Evolutionary conservation across 2,329 filamentous ascomycete species (phyloP).

Genomic region (Phaeosphaeriaceae sp.): DNA sequence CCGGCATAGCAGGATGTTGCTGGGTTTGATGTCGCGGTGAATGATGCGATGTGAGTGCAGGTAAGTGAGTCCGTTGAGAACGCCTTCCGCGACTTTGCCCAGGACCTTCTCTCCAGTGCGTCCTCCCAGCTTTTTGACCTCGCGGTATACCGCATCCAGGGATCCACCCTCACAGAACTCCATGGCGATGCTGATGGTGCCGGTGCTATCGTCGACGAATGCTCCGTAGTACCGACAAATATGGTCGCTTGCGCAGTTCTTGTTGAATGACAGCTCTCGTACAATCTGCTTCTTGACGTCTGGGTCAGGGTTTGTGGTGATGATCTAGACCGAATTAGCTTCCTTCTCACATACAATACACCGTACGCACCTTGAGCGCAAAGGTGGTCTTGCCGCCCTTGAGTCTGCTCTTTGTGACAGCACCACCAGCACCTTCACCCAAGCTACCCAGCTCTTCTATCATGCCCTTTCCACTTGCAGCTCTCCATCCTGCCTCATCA

Average conservation of each 20-base stretch:
- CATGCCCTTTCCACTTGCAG: constrained; percentile 85
- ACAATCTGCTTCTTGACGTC: constrained; percentile 99
- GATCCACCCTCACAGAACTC: constrained; percentile 98
- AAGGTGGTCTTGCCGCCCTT: constrained; percentile 94
- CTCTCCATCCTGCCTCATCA: constrained; percentile 93
- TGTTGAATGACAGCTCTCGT: constrained; percentile 96
- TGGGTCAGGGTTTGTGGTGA: constrained; percentile 96
- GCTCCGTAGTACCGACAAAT: constrained; percentile 98
- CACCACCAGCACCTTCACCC: constrained; percentile 93
- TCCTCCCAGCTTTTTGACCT: constrained; percentile 93
- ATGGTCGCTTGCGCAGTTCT: constrained; percentile 92
- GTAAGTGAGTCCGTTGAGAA: constrained; percentile 92
- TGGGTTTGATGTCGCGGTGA: constrained; percentile 98
- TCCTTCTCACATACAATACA: not conserved
- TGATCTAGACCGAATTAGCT: constrained; percentile 65
- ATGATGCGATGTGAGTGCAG: constrained; percentile 96
- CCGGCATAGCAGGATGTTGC: constrained; percentile 92
- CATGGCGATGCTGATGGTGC: constrained; percentile 98
- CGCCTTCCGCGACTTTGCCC: constrained; percentile 94
- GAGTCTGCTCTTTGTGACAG: constrained; percentile 88
- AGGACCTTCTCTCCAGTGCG: constrained; percentile 96
- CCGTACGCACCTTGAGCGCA: constrained; percentile 78
- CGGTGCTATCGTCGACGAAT: constrained; percentile 93
- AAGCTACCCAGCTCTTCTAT: constrained; percentile 89
- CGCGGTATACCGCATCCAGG: constrained; percentile 94